Evolutionary conservation across 2,329 filamentous ascomycete genomes (phyloP).

Genomic region (Aotearoamyces nothofagi): DNA sequence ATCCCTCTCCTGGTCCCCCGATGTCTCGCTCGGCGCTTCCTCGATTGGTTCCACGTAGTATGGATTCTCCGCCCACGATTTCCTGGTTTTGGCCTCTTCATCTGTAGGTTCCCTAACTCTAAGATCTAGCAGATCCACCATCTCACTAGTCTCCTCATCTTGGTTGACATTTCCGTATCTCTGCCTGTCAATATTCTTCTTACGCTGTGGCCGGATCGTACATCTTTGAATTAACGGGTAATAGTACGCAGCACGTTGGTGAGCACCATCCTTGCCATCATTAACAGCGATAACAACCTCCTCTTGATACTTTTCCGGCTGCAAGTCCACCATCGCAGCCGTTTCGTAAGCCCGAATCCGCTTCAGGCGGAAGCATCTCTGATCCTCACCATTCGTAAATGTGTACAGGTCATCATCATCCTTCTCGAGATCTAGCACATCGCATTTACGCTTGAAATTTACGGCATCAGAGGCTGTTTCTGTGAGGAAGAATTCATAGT

Average conservation of each 20-base stretch:
- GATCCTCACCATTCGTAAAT: slow-evolving; percentile 26
- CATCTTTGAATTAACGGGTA: slow-evolving; percentile 53
- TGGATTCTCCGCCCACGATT: slow-evolving; percentile 27
- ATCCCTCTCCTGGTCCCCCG: too few relatives aligned
- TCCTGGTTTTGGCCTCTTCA: slow-evolving; percentile 34
- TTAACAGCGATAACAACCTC: slow-evolving; percentile 46
- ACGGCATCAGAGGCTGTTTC: slow-evolving; percentile 30
- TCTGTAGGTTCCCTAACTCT: slow-evolving; percentile 39
- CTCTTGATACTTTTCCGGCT: slow-evolving; percentile 42
- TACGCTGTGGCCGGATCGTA: slow-evolving; percentile 44
- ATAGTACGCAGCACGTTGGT: slow-evolving; percentile 47
- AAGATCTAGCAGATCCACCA: slow-evolving; percentile 40
- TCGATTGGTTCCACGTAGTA: too few relatives aligned
- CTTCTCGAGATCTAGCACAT: slow-evolving; percentile 37
- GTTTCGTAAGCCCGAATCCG: slow-evolving; percentile 51
- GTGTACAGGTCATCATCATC: slow-evolving; percentile 40
- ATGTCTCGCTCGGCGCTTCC: too few relatives aligned
- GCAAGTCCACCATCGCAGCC: slow-evolving; percentile 36
- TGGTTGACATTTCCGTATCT: slow-evolving; percentile 7
- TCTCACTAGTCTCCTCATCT: slow-evolving; percentile 26
- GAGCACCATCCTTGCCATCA: slow-evolving; percentile 32
- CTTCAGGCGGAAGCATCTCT: slow-evolving; percentile 42
- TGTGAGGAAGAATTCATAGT: slow-evolving; percentile 53
- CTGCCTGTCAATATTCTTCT: slow-evolving; percentile 42
- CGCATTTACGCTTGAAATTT: slow-evolving; percentile 45